Conservation (phyloP, 2,329 filamentous ascomycete genomes). For the Aspergillus jensenii region DNA sequence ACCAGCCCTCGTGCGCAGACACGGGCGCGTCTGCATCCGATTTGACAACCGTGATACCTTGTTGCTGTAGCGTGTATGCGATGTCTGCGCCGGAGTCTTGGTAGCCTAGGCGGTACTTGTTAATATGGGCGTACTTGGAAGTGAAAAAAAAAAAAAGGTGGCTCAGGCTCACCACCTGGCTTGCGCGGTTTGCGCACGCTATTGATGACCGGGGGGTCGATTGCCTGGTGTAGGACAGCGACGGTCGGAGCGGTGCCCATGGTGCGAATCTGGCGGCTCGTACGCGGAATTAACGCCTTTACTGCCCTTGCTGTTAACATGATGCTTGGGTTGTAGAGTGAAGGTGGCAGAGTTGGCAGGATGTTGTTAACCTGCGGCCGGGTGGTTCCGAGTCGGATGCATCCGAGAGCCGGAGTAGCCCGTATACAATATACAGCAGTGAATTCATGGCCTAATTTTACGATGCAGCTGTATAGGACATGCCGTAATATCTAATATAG, state of each 20-base stretch:
- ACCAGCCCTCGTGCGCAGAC: constrained; percentile 36
- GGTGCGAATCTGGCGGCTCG: neutral
- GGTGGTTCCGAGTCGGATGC: too few relatives aligned
- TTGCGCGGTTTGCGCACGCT: constrained; percentile 52
- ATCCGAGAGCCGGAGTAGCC: too few relatives aligned
- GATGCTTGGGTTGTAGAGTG: too few relatives aligned
- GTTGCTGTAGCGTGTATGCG: constrained; percentile 40
- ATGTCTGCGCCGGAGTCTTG: constrained; percentile 52
- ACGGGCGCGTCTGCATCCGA: constrained; percentile 31
- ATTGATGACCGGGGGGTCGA: constrained; percentile 49
- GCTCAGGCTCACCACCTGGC: constrained; percentile 40
- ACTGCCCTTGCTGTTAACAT: neutral
- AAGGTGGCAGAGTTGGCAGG: too few relatives aligned
- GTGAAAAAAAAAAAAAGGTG: too few relatives aligned
- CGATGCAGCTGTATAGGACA: too few relatives aligned
- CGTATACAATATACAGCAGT: too few relatives aligned
- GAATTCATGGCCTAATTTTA: too few relatives aligned
- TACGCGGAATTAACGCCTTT: neutral
- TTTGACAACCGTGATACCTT: constrained; percentile 35
- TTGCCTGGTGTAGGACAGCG: constrained; percentile 49
- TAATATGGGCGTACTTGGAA: too few relatives aligned
- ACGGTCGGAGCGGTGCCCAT: constrained; percentile 24
- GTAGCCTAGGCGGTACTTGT: constrained; percentile 38
- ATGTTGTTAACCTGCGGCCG: too few relatives aligned
- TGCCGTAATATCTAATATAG: too few relatives aligned